Base-by-base conservation (phyloP, 2,329 filamentous ascomycete species). In the Lachnellula suecica region DNA sequence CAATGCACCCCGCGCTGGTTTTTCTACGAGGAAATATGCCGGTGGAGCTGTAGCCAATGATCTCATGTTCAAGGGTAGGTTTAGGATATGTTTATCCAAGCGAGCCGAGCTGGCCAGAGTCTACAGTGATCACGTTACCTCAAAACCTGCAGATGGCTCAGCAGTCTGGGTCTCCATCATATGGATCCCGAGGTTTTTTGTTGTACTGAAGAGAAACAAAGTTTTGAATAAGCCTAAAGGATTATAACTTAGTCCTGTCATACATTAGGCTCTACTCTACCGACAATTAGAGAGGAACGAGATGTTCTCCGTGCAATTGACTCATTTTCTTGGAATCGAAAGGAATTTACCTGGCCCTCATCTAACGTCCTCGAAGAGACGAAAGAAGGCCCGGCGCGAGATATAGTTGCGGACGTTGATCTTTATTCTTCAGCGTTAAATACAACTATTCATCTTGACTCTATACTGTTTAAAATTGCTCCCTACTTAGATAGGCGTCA, bases 21-120 rank as follows among this genome's bases (percentile, higher is more conserved):
- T 43, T 24, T 24, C 45, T 22, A 34, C 38, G 19, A 40, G 40
- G 29, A 43, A 31, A 53, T 53, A 53, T 53, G 51, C 51, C 51
- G 44, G 44, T 34, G 31, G 23, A 27, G 29, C 31, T 24, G 45
- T 20, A 53, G 40, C 45, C 27, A 53, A 44, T 40, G n/a, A 24
- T n/a, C n/a, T 40, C 19, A 41, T 13, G 43, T 47, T n/a, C 10
- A 35, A 44, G 22, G 19, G 31, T 44, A 42, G n/a, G 29, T 15
- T 23, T 13, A 31, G 25, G 22, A 34, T 9, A 34, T 8, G 34
- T 44, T 51, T 53, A 53, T 44, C 51, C 51, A 53, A 53, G 44
- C 51, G 51, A 53, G 29, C 23, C 35, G 22, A 22, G 22, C 35
- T 43, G 20, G 15, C 22, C 46, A 46, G 19, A 45, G 19, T 37